Evolutionary conservation across 2,329 filamentous ascomycete species (phyloP).

Genomic region (Penicillium paneum): DNA sequence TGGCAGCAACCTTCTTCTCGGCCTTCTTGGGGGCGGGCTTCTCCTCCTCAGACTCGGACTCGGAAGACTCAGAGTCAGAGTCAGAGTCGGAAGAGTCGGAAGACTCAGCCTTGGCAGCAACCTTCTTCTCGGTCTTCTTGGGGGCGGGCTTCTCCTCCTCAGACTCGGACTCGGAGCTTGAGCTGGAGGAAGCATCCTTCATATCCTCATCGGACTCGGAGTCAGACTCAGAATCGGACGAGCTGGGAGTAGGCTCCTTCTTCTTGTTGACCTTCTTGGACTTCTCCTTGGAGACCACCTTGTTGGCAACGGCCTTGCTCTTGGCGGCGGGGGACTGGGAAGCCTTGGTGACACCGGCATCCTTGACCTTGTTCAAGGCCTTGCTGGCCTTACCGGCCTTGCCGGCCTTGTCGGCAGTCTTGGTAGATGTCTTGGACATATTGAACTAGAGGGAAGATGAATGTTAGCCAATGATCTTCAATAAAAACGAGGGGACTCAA

Average conservation of each 20-base stretch:
- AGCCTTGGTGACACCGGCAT: conserved; percentile 45
- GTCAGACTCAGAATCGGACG: conserved; percentile 29
- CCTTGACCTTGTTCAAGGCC: conserved; percentile 48
- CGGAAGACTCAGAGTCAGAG: conserved; percentile 25
- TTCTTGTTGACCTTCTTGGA: conserved; percentile 40
- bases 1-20: conserved; percentile 28
- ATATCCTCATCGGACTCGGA: conserved; percentile 42
- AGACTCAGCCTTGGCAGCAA: conserved; percentile 28
- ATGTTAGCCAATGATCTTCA: conserved; percentile 18
- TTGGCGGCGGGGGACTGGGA: conserved; percentile 44
- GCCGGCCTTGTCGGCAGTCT: conserved; percentile 38
- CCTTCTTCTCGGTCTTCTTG: conserved; percentile 31
- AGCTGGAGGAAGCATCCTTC: conserved; percentile 30
- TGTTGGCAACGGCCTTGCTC: conserved; percentile 46
- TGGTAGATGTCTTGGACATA: conserved; percentile 44
- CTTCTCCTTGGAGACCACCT: conserved; percentile 43
- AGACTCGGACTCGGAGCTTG: conserved; percentile 20
- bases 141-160: conserved; percentile 30
- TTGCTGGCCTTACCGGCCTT: conserved; percentile 35
- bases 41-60: conserved; percentile 37
- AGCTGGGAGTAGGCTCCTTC: conserved; percentile 39
- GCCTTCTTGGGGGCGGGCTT: conserved; percentile 27
- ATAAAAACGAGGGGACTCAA: neutral
- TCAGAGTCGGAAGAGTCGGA: conserved; percentile 27
- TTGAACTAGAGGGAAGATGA: conserved; percentile 26